These are phyloP conservation scores for Coniochaeta sp. DNA, from an alignment of 2,329 filamentous ascomycete species.

Conservation along the genomic window DNA sequence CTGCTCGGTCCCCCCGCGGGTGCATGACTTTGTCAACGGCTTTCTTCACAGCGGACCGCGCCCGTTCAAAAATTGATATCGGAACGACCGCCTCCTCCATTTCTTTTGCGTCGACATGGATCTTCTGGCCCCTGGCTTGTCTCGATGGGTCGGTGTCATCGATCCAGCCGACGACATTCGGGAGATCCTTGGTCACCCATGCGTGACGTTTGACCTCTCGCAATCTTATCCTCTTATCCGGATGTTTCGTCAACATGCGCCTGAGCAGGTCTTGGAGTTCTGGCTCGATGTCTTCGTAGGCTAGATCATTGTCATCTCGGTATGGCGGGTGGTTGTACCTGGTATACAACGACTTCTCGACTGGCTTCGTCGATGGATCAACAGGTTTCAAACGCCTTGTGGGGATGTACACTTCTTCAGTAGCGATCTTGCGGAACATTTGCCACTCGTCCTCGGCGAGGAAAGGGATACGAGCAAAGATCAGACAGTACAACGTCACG, in stretches of 20 bases:
- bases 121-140: constrained; percentile 71
- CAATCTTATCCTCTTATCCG: constrained; percentile 77
- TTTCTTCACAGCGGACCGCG: constrained; percentile 70
- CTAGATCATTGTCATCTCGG: constrained; percentile 68
- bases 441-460: constrained; percentile 85
- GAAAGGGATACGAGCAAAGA: constrained; percentile 91
- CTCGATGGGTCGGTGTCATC: constrained; percentile 84
- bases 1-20: constrained; percentile 48
- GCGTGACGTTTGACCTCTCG: constrained; percentile 89
- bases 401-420: constrained; percentile 86
- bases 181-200: constrained; percentile 77
- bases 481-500: constrained; percentile 90
- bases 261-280: constrained; percentile 70
- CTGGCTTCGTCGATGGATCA: constrained; percentile 49
- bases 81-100: constrained; percentile 86
- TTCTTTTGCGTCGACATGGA: constrained; percentile 87
- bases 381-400: constrained; percentile 72
- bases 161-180: constrained; percentile 74
- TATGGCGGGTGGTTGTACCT: constrained; percentile 58
- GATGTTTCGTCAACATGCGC: constrained; percentile 81
- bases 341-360: constrained; percentile 46
- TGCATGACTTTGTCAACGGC: constrained; percentile 57
- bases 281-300: constrained; percentile 80
- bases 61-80: constrained; percentile 77
- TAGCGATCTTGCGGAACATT: constrained; percentile 86